Evolutionary conservation across 257 asterid species (phyloP), one percentile per base, ranked within the genome.

Genomic region (Cruciata laevipes): DNA sequence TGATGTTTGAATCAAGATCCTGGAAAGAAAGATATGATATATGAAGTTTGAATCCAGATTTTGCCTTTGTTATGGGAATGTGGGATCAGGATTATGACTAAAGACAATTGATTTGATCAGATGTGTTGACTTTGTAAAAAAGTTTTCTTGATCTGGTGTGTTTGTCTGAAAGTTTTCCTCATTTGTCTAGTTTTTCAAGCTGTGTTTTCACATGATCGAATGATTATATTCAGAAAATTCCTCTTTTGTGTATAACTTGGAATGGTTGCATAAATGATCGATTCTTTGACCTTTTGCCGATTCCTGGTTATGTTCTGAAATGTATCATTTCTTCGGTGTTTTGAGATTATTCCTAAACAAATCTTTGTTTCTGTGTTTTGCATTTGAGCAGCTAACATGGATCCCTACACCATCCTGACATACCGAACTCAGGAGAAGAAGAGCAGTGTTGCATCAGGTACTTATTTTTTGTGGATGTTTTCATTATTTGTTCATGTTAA

Each of bases 371-470:
- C 9, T 42, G 18, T 37, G 42, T 37, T 37, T 37, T 37, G 42
- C 42, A 9, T 7, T 21, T 71, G 49, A 66, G 73, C 83, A 91
- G 96, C 84, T 75, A 77, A 80, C 7, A 79, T 81, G 76, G 95
- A 91, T 79, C 89, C 96, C 18, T 91, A 83, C 37, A 93, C 80
- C 9, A 35, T 88, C 70, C 42, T 91, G 71, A 83, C 86, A 52
- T 88, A 84, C 67, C 82, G 82, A 51, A 86, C 89, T 69, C 96
- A 91, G 73, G 96, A 91, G 83, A 86, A 91, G 86, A 85, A 83
- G 76, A 91, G 96, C 70, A 69, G 83, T 21, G 73, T 91, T 53
- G 86, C 86, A 31, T 69, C 90, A 77, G 95, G 98, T 91, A 32
- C 37, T 13, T 55, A 56, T 52, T 13, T 18, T 31, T 18, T 5